Evolutionary conservation across 192 early-diverging fungal genomes (phyloP), one percentile per base, ranked within the genome.

Genomic region (Entrophospora sp.): DNA sequence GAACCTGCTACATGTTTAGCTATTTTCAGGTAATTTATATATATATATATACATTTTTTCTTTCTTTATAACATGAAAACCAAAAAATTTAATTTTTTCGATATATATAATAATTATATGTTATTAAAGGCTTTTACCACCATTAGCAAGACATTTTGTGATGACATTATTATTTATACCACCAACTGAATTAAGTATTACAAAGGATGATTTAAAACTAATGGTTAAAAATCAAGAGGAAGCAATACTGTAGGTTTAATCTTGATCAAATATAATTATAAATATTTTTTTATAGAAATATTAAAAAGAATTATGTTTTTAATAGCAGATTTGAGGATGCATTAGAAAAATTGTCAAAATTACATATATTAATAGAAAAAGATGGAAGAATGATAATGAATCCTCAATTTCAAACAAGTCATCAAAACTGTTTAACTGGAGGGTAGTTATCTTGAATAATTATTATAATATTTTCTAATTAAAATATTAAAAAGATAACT

Each of bases 1-100:
- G 90, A 91, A 48, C 93, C 95, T 9, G 90, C 93, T 32, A 94
- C 95, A 64, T 96, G 93, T 72, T 82, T 96, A 27, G 92, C 92
- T 22, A 89, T 95, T 40, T 91, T 96, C 52, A 81, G 94, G 89
- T 38, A 22, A 1, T 16, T 28, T 51, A 27, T 25, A 9, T 22
- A 31, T 31, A 8, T 64, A 48, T 13, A 28, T 16, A 14, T 32
- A 24, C 9, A 2, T 14, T 53, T 16, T 43, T 13, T n/a, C 1
- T 43, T 43, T 43, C 18, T 13, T 12, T 6, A 14, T 22, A 46
- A 13, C 7, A 46, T 22, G 10, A 46, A 4, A 46, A 46, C 24
- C n/a, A 46, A 46, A 46, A 22, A 46, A 22, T 46, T 46, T 2
- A 20, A 36, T 28, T n/a, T 43, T 38, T 42, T 7, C 36, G 10